phyloP scores from a whole-genome alignment of 1,284 basidiomycete genomes.

The Cystobasidium slooffiae region DNA sequence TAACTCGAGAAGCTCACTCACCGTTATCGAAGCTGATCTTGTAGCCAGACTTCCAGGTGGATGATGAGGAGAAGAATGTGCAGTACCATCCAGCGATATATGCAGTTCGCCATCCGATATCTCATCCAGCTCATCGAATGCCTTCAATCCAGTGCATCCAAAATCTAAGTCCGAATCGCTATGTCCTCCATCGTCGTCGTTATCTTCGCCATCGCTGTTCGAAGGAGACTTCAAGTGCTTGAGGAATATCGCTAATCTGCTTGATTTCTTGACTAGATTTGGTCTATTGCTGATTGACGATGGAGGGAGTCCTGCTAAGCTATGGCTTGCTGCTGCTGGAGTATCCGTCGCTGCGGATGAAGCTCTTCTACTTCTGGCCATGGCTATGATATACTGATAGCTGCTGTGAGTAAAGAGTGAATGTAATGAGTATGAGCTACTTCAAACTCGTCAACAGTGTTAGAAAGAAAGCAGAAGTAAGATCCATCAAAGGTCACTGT shows the following conservation, averaged over 20 bases:
- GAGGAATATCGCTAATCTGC: neutral
- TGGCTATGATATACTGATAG: too few relatives aligned
- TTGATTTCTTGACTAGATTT: neutral
- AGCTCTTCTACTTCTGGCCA: too few relatives aligned
- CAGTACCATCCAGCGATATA: neutral
- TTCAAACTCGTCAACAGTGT: too few relatives aligned
- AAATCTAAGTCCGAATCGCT: constrained; percentile 15
- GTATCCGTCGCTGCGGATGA: too few relatives aligned
- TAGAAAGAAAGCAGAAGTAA: too few relatives aligned
- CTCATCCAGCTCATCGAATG: neutral
- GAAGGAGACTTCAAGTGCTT: neutral
- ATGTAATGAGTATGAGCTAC: too few relatives aligned
- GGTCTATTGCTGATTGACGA: too few relatives aligned
- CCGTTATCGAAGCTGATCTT: constrained; percentile 17
- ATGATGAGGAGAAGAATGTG: neutral
- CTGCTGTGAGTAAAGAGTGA: too few relatives aligned
- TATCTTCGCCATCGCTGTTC: constrained; percentile 2
- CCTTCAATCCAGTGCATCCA: constrained; percentile 20
- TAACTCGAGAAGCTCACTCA: neutral
- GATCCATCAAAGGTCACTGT: too few relatives aligned
- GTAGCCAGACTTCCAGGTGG: neutral
- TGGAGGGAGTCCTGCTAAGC: too few relatives aligned
- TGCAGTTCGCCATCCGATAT: constrained; percentile 2
- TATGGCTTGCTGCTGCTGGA: too few relatives aligned
- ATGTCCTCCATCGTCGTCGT: neutral